Evolutionary conservation across 176 grass and related monocot species (phyloP).

Genomic region (Raddia distichophylla): DNA sequence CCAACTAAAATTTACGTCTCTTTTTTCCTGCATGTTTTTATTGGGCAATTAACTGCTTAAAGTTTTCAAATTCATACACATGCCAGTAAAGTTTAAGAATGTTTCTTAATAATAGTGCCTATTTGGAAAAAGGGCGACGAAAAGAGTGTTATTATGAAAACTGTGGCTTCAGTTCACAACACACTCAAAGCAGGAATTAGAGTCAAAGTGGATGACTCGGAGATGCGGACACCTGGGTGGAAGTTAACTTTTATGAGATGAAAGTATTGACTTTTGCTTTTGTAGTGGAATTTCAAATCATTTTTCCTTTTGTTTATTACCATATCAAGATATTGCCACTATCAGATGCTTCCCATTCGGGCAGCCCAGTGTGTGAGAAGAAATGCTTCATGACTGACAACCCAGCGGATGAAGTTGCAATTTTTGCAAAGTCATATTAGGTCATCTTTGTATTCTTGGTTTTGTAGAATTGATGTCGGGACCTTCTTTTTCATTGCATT

Average conservation of each 20-base stretch:
- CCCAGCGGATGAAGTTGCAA: conserved; percentile 79
- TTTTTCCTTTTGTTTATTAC: conserved; percentile 5
- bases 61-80: conserved; percentile 17
- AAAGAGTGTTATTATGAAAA: conserved; percentile 70
- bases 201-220: conserved; percentile 94
- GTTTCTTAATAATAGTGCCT: too few relatives aligned
- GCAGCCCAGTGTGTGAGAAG: conserved; percentile 75
- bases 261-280: conserved; percentile 67
- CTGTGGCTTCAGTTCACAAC: conserved; percentile 69
- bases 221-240: conserved; percentile 79
- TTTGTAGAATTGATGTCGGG: too few relatives aligned
- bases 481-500: too few relatives aligned
- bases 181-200: conserved; percentile 74
- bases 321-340: conserved; percentile 49
- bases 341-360: conserved; percentile 97
- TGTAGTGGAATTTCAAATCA: not conserved
- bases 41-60: not conserved
- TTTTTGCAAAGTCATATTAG: conserved; percentile 95
- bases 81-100: conserved; percentile 1
- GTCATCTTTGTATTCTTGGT: not conserved
- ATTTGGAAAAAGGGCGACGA: conserved; percentile 84
- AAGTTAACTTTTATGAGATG: conserved; percentile 99
- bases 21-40: not conserved
- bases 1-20: not conserved
- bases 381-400: conserved; percentile 98